Evolutionary conservation across 495 filamentous ascomycete species (phyloP).

Genomic region (Talaromyces liani): DNA sequence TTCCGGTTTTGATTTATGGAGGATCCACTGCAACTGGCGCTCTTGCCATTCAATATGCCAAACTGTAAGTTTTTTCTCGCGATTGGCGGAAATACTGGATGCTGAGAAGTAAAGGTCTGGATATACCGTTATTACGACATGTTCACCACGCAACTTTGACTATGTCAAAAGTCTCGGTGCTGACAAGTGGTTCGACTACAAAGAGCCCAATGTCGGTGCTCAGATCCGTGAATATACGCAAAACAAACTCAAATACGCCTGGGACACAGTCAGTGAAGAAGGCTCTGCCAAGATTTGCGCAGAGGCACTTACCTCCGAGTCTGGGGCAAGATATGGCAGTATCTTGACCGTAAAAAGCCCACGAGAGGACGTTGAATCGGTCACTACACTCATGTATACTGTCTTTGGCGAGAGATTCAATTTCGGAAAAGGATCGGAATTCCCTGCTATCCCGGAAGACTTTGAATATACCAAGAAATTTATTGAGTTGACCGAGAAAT

Average conservation of each 20-base stretch:
- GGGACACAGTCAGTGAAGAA: slow-evolving; percentile 35
- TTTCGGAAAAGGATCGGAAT: not conserved
- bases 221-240: slow-evolving; percentile 35
- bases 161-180: slow-evolving; percentile 45
- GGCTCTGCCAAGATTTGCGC: not conserved
- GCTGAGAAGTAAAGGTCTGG: not conserved
- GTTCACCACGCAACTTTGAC: slow-evolving; percentile 48
- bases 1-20: slow-evolving; percentile 24
- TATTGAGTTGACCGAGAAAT: not conserved
- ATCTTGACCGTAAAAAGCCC: not conserved
- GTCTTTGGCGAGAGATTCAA: not conserved
- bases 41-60: slow-evolving; percentile 23
- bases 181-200: slow-evolving; percentile 48
- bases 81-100: not conserved
- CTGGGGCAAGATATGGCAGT: not conserved
- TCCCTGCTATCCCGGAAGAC: not conserved
- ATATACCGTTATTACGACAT: slow-evolving; percentile 38
- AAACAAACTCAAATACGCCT: slow-evolving; percentile 26
- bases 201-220: slow-evolving; percentile 27
- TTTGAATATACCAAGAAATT: slow-evolving; percentile 3
- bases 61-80: slow-evolving; percentile 15
- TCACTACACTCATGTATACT: not conserved
- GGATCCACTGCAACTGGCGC: slow-evolving; percentile 23
- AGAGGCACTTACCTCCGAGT: not conserved
- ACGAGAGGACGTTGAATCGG: not conserved